Percentiles rank a stretch among this genome's conserved stretches.
Evolutionary conservation across 2,329 filamentous ascomycete genomes (phyloP).

Genomic region (Pseudomassariella vexata): DNA sequence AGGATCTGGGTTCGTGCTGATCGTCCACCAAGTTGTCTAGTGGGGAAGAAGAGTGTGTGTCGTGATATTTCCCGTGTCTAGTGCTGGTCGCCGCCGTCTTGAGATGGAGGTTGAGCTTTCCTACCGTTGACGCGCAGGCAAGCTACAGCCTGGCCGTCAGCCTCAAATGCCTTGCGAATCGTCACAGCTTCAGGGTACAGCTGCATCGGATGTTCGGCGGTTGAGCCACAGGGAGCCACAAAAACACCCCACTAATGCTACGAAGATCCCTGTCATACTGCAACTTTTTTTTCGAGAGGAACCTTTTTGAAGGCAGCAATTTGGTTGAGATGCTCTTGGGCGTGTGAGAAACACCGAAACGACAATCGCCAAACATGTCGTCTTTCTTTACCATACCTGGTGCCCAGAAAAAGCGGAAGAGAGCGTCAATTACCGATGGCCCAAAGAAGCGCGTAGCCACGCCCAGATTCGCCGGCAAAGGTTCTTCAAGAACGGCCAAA

Average conservation of each 20-base stretch:
- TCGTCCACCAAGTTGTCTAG: conserved; percentile 1
- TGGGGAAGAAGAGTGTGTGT: background rate
- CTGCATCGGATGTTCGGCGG: conserved; percentile 13
- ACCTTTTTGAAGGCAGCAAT: conserved; percentile 5
- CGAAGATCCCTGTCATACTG: conserved; percentile 10
- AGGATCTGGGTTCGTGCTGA: background rate
- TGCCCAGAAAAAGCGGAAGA: conserved; percentile 86
- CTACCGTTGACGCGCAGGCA: conserved; percentile 26
- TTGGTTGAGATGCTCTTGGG: conserved; percentile 3
- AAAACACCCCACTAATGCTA: conserved; percentile 1
- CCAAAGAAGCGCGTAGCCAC: conserved; percentile 56
- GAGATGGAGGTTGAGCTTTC: conserved; percentile 1
- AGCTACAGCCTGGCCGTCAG: conserved; percentile 40
- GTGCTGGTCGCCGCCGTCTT: background rate
- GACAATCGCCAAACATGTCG: conserved; percentile 57
- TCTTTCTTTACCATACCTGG: conserved; percentile 92
- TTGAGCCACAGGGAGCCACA: conserved; percentile 6
- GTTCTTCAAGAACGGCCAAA: conserved; percentile 14
- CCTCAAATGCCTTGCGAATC: no score
- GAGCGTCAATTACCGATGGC: conserved; percentile 44
- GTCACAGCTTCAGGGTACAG: no score
- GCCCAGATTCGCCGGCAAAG: conserved; percentile 34
- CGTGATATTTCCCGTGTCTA: background rate
- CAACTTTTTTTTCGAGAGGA: conserved; percentile 9
- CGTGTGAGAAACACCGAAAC: conserved; percentile 1